Evolutionary conservation across 2,329 filamentous ascomycete genomes (phyloP).

Genomic region (Xylariaceae sp.): DNA sequence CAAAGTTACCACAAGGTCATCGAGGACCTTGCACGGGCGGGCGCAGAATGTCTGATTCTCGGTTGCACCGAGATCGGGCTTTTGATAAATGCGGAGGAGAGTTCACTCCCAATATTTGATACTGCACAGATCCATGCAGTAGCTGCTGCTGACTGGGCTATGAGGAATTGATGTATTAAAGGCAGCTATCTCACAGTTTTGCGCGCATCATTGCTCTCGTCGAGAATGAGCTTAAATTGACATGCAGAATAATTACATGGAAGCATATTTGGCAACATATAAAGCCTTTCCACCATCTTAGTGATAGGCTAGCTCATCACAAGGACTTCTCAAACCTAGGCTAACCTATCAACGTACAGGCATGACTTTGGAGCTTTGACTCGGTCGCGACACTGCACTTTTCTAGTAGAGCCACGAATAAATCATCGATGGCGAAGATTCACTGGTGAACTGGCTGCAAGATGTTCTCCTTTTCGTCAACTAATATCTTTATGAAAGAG

Average conservation of each 20-base stretch:
- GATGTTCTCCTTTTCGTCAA: constrained; percentile 10
- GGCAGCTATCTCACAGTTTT: too few relatives aligned
- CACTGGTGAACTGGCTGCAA: constrained; percentile 18
- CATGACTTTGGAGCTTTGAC: constrained; percentile 13
- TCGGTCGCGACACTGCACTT: constrained; percentile 16
- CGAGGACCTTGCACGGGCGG: constrained; percentile 21
- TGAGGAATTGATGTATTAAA: constrained; percentile 7
- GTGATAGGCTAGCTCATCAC: too few relatives aligned
- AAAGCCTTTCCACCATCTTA: neutral
- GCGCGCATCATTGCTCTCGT: too few relatives aligned
- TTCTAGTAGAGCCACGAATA: constrained; percentile 10
- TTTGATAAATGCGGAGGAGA: constrained; percentile 11
- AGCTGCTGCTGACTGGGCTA: constrained; percentile 25
- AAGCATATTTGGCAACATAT: neutral
- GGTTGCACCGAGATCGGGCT: constrained; percentile 35
- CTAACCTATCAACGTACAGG: constrained; percentile 1
- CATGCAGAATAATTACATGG: too few relatives aligned
- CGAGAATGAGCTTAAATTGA: too few relatives aligned
- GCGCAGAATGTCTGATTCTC: constrained; percentile 33
- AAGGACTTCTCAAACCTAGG: neutral
- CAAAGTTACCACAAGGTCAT: constrained; percentile 27
- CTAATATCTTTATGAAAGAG: constrained; percentile 11
- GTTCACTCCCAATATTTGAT: constrained; percentile 23
- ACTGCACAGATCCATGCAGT: constrained; percentile 23
- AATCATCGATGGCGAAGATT: constrained; percentile 19